These are phyloP conservation scores for Zizania palustris DNA, from an alignment of 202 grass and related monocot species.

Conservation along the genomic window DNA sequence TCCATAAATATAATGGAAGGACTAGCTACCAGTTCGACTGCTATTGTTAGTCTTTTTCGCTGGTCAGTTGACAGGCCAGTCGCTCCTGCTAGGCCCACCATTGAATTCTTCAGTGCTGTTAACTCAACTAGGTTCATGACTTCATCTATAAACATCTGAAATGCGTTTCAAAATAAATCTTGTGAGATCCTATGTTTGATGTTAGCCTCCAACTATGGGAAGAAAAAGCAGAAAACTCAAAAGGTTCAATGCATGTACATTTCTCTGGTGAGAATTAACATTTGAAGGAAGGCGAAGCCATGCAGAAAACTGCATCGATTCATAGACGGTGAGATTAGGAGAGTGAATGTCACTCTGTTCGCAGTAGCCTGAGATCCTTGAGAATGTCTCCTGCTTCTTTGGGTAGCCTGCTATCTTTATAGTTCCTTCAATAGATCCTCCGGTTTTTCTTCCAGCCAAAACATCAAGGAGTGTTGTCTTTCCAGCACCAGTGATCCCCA, in stretches of 20 bases:
- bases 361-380: slow-evolving; percentile 84
- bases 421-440: slow-evolving; percentile 68
- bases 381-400: slow-evolving; percentile 82
- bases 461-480: slow-evolving; percentile 89
- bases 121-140: slow-evolving; percentile 85
- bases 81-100: slow-evolving; percentile 66
- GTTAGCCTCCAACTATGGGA: background rate
- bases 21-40: slow-evolving; percentile 78
- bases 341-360: slow-evolving; percentile 86
- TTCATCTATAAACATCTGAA: slow-evolving; percentile 79
- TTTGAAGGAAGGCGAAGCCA: slow-evolving; percentile 73
- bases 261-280: slow-evolving; percentile 59
- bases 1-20: slow-evolving; percentile 94
- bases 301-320: slow-evolving; percentile 78
- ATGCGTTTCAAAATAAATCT: slow-evolving; percentile 25
- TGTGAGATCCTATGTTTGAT: slow-evolving; percentile 16
- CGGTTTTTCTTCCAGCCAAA: slow-evolving; percentile 84
- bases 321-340: slow-evolving; percentile 70
- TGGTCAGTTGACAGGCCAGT: slow-evolving; percentile 74
- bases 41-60: slow-evolving; percentile 80
- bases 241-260: slow-evolving; percentile 41
- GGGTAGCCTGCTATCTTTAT: slow-evolving; percentile 73
- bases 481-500: slow-evolving; percentile 82
- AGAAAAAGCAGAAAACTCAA: slow-evolving; percentile 15
- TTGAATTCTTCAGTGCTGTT: slow-evolving; percentile 57